Evolutionary conservation across 176 grass and related monocot genomes (phyloP).

Genomic region (Oryza meyeriana): DNA sequence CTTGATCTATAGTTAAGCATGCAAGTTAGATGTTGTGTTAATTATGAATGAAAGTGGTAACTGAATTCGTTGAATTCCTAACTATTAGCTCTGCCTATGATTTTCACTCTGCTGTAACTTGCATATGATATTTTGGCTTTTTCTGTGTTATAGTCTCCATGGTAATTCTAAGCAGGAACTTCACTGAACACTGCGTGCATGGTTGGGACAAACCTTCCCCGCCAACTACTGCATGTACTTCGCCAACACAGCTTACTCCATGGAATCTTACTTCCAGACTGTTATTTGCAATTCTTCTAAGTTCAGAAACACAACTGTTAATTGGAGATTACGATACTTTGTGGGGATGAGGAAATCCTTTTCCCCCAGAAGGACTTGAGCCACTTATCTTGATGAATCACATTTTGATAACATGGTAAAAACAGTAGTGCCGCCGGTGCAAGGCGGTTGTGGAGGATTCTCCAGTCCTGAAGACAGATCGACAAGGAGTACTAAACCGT

Average conservation of each 20-base stretch:
- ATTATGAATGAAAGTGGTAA: background rate
- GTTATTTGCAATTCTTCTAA: constrained; percentile 61
- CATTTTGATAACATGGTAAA: constrained; percentile 47
- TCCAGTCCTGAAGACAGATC: constrained; percentile 45
- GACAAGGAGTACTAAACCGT: constrained; percentile 54
- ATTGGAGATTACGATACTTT: constrained; percentile 55
- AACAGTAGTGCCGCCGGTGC: constrained; percentile 63
- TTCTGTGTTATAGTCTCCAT: constrained; percentile 57
- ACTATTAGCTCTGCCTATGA: background rate
- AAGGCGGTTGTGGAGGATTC: constrained; percentile 51
- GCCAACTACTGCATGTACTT: constrained; percentile 77
- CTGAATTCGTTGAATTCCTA: background rate
- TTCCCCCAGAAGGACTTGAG: constrained; percentile 57
- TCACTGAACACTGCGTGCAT: constrained; percentile 59
- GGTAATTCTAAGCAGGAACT: constrained; percentile 77
- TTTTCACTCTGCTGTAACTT: background rate
- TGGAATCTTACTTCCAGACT: constrained; percentile 88
- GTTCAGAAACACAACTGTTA: constrained; percentile 59
- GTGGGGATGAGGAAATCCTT: constrained; percentile 68
- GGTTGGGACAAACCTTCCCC: constrained; percentile 72
- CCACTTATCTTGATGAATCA: constrained; percentile 55
- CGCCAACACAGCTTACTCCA: constrained; percentile 53
- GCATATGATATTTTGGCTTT: background rate
- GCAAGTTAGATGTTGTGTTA: background rate
- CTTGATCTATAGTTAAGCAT: background rate